A percentile compares a stretch with the other conserved stretches of the same genome.
phyloP scores from a whole-genome alignment of 306 rosid species.

The Oxytropis ochrocephala region DNA sequence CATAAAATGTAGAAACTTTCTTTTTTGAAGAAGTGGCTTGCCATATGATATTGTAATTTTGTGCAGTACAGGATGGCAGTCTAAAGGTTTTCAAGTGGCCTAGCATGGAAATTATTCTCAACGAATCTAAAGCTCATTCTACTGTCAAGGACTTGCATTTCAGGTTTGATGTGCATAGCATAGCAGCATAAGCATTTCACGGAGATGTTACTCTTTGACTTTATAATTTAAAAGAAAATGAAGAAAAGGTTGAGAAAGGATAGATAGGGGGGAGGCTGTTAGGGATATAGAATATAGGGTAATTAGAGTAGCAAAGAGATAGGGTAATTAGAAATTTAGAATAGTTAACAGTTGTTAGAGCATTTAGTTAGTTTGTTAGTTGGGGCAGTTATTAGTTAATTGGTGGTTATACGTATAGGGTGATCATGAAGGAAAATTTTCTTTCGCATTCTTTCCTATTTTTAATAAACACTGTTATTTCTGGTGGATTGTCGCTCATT shows the following conservation, averaged over 20 bases:
- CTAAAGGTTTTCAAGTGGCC: constrained; percentile 93
- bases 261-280: neutral
- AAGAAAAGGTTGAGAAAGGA: neutral
- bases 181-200: neutral
- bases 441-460: too few relatives aligned
- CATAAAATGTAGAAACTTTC: constrained; percentile 7
- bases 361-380: too few relatives aligned
- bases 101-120: constrained; percentile 65
- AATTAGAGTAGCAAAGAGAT: too few relatives aligned
- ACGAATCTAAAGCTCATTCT: constrained; percentile 52
- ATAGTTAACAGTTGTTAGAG: too few relatives aligned
- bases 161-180: constrained; percentile 49
- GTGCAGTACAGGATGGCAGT: constrained; percentile 89
- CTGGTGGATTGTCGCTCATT: constrained; percentile 21
- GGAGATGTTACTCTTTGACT: constrained; percentile 3
- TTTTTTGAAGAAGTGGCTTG: constrained; percentile 16
- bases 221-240: neutral
- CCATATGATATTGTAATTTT: constrained; percentile 43
- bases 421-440: too few relatives aligned
- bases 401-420: too few relatives aligned
- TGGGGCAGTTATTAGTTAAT: too few relatives aligned
- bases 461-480: constrained; percentile 11
- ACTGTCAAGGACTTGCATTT: constrained; percentile 75
- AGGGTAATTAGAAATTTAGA: too few relatives aligned
- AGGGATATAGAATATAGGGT: too few relatives aligned